These are phyloP conservation scores for Lasiodiplodia sp. DNA, from an alignment of 2,329 filamentous ascomycete species.

Conservation along the genomic window DNA sequence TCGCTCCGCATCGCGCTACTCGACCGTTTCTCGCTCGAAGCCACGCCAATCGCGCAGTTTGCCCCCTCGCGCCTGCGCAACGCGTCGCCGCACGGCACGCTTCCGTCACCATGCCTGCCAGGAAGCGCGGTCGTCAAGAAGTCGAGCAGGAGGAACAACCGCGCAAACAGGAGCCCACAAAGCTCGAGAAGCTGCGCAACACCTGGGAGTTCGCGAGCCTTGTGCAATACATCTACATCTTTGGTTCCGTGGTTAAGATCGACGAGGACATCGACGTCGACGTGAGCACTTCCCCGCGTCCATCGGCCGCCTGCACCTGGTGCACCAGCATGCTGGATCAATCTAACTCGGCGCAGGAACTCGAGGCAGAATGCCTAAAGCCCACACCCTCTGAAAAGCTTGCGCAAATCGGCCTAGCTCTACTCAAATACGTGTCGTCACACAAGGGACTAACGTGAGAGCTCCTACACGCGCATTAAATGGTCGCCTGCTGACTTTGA, in stretches of 20 bases:
- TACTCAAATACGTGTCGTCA: conserved; percentile 93
- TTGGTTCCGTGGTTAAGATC: conserved; percentile 88
- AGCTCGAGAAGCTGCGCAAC: conserved; percentile 75
- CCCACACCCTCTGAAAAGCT: conserved; percentile 74
- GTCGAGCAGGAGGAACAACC: conserved; percentile 56
- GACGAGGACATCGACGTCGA: conserved; percentile 89
- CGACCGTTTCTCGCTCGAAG: background rate
- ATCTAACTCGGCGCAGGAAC: conserved; percentile 66
- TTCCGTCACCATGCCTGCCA: conserved; percentile 43
- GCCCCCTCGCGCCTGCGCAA: conserved; percentile 31
- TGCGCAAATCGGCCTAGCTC: conserved; percentile 79
- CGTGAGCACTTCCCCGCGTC: conserved; percentile 58
- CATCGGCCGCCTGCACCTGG: conserved; percentile 33
- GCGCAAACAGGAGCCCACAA: conserved; percentile 41
- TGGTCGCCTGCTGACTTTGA: conserved; percentile 36
- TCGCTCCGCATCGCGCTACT: background rate
- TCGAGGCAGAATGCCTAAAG: conserved; percentile 88
- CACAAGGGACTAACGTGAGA: conserved; percentile 90
- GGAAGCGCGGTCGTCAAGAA: conserved; percentile 57
- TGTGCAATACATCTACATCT: conserved; percentile 91
- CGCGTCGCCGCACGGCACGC: conserved; percentile 45
- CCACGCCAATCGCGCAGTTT: conserved; percentile 18
- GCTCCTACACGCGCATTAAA: background rate
- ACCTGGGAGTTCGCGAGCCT: conserved; percentile 97
- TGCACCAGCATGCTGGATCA: conserved; percentile 20